These are phyloP conservation scores for Infundibulicybe gibba DNA, from an alignment of 768 basidiomycete species.

Conservation along the genomic window DNA sequence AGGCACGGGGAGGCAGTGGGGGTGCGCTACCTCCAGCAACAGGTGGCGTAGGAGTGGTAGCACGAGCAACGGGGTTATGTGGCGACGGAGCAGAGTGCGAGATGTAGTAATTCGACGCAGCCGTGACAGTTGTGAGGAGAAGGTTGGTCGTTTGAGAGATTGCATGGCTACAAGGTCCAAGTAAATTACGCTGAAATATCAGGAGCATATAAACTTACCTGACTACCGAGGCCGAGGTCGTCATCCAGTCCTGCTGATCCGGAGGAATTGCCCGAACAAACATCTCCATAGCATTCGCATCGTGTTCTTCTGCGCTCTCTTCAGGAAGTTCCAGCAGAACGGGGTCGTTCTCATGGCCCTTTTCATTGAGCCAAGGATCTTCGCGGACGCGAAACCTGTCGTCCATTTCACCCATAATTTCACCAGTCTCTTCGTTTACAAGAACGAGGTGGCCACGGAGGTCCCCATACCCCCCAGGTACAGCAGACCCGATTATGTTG, in stretches of 20 bases:
- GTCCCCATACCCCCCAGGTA: conserved; percentile 23
- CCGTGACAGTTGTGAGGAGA: conserved; percentile 51
- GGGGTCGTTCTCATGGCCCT: conserved; percentile 49
- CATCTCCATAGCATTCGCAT: conserved; percentile 38
- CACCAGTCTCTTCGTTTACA: conserved; percentile 65
- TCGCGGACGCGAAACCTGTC: conserved; percentile 49
- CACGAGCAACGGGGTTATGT: conserved; percentile 22
- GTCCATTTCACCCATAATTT: conserved; percentile 64
- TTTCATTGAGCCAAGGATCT: conserved; percentile 42
- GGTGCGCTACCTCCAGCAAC: conserved; percentile 12
- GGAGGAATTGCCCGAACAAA: conserved; percentile 58
- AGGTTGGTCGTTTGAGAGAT: conserved; percentile 61
- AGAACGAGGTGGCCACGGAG: conserved; percentile 58
- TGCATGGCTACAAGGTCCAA: conserved; percentile 40
- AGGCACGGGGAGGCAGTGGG: conserved; percentile 36
- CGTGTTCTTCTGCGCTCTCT: conserved; percentile 29
- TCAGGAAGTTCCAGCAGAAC: conserved; percentile 66
- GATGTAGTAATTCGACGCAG: conserved; percentile 57
- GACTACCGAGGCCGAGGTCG: conserved; percentile 48
- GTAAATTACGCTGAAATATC: neutral
- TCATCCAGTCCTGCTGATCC: conserved; percentile 65
- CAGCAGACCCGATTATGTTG: conserved; percentile 7
- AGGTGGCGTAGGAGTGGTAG: conserved; percentile 9
- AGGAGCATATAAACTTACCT: conserved; percentile 36
- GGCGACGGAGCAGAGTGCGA: conserved; percentile 46